These are phyloP conservation scores for Rhynchospora pubera DNA, from an alignment of 176 grass and related monocot species.

Conservation along the genomic window DNA sequence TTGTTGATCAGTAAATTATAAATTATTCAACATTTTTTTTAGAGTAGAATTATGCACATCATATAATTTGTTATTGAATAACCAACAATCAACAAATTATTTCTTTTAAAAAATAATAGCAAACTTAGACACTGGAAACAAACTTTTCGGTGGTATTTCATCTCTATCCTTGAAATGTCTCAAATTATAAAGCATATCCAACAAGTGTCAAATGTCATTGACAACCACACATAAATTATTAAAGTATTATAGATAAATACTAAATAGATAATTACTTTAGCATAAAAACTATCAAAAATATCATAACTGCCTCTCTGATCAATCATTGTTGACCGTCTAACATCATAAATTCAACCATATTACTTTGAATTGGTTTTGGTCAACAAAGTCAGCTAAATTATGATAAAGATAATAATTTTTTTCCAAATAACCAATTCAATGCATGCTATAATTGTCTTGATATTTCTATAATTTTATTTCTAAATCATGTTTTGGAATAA, in stretches of 20 bases:
- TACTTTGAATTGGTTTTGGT: background rate
- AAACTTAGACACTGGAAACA: background rate
- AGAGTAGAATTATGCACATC: background rate
- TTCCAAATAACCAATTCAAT: no score
- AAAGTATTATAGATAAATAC: background rate
- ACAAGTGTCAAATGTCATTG: background rate
- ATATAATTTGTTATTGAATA: background rate
- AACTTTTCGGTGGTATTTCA: background rate
- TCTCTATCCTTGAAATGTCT: background rate
- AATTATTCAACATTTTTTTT: background rate
- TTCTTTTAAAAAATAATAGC: no score
- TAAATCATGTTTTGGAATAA: background rate
- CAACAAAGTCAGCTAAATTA: background rate
- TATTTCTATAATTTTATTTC: background rate
- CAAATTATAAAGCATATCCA: background rate
- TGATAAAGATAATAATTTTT: background rate
- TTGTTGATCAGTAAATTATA: background rate
- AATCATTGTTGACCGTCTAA: background rate
- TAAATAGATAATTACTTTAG: background rate
- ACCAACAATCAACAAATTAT: no score
- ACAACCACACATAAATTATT: background rate
- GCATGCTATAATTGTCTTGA: background rate
- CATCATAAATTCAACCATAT: background rate
- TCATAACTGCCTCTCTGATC: no score
- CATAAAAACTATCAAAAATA: background rate